Evolutionary conservation across 345 rosid genomes (phyloP).

Genomic region (Passiflora organensis): DNA sequence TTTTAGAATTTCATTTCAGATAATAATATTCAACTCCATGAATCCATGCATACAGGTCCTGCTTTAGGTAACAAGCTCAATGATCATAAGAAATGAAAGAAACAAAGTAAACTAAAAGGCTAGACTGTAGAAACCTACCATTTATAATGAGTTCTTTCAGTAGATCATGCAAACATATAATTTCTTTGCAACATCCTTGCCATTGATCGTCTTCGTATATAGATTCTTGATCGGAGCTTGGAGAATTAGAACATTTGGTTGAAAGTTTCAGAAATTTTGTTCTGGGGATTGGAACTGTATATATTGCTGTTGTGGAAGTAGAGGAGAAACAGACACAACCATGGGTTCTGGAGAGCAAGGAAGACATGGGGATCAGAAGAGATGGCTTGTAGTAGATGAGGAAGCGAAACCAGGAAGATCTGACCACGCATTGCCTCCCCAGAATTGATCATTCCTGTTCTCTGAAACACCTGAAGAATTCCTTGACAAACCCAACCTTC

Average conservation of each 20-base stretch:
- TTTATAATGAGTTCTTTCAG: constrained; percentile 10
- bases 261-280: neutral
- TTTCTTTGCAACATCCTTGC: constrained; percentile 8
- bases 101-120: constrained; percentile 14
- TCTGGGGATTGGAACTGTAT: too few relatives aligned
- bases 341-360: too few relatives aligned
- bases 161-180: constrained; percentile 5
- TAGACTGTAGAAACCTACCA: constrained; percentile 19
- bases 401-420: constrained; percentile 42
- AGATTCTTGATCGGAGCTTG: neutral
- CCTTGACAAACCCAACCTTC: constrained; percentile 39
- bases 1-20: constrained; percentile 3
- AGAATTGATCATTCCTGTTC: constrained; percentile 26
- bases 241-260: too few relatives aligned
- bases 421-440: constrained; percentile 49
- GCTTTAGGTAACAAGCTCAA: constrained; percentile 5
- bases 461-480: constrained; percentile 39
- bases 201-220: neutral
- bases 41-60: constrained; percentile 21
- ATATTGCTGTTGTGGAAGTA: constrained; percentile 3
- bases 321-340: neutral
- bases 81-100: constrained; percentile 1
- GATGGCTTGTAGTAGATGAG: constrained; percentile 36
- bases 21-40: constrained; percentile 19
- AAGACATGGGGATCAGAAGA: constrained; percentile 26